Base-by-base conservation (phyloP, 1,284 basidiomycete species). In the Boletus smithii region DNA sequence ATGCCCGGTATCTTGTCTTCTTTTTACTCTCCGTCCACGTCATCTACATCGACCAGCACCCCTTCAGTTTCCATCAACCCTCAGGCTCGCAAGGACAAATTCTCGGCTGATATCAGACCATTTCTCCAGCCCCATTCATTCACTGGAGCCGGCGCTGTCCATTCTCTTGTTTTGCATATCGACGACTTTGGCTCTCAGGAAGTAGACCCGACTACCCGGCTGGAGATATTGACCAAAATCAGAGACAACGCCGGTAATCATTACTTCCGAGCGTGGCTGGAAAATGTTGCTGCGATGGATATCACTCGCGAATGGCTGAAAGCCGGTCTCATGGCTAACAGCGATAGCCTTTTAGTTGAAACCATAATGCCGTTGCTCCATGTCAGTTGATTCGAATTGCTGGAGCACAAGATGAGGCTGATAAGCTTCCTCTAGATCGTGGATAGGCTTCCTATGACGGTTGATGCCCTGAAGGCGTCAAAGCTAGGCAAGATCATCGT, bases 361-460 rank as follows among this genome's bases (percentile, higher is more conserved):
- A 89, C 81, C 13, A 80, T 85, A 49, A 91, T 91, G 88, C 88
- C 88, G 18, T 70, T 90, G 54, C 69, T 91, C 44, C 86, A 89
- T 69, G 88, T 90, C 69, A 73, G 87, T 79, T 46, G 29, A 46
- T 54, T 43, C 32, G 27, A 51, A 24, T 46, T 44, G 8, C 24
- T 27, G 36, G 42, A 54, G 39, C 33, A 30, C 26, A 44, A 46
- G 27, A 56, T 48, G 32, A 45, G 44, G 54, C 56, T 63, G 44
- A 60, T 57, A 43, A 50, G 23, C 17, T 26, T 27, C 47, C 36
- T 56, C 52, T 63, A 91, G 88, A 82, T 91, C 55, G 81, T 89
- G 59, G 88, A 90, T 66, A 83, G 88, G 46, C 68, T 91, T 45
- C 88, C 88, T 5, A 71, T 91, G 58, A 81, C 79, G 11, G 62